Conservation (phyloP, 441 rosid species). For the Adansonia madagascariensis region DNA sequence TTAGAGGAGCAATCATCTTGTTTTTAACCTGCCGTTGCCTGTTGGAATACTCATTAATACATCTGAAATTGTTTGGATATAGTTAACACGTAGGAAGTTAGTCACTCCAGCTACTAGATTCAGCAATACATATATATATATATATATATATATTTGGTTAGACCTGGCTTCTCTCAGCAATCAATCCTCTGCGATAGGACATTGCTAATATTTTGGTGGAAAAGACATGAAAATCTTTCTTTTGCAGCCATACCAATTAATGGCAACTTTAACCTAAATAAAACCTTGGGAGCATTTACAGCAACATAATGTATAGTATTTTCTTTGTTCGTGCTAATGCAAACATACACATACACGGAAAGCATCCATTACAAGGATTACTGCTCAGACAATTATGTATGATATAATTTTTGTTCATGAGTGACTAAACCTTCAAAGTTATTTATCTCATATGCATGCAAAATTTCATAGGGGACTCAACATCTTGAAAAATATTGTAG, state of each 20-base stretch:
- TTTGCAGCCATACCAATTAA: background rate
- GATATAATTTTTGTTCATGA: background rate
- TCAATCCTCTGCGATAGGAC: background rate
- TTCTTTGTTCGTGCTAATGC: background rate
- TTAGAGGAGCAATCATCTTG: background rate
- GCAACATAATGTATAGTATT: background rate
- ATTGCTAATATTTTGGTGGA: background rate
- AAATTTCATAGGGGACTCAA: background rate
- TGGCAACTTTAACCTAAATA: background rate
- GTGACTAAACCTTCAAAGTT: background rate
- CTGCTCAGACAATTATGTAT: background rate
- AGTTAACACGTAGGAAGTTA: background rate
- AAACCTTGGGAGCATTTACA: background rate
- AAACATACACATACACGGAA: background rate
- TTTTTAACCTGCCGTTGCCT: background rate
- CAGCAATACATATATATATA: no score
- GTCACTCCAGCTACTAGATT: no score
- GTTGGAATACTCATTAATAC: background rate
- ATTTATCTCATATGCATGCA: background rate
- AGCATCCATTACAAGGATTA: background rate
- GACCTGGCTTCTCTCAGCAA: background rate
- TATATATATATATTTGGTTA: background rate
- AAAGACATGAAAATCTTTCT: background rate
- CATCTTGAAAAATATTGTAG: background rate
- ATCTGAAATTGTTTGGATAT: no score